Evolutionary conservation across 2,329 filamentous ascomycete genomes (phyloP).

Genomic region (Ceratocystis diversiconidia): DNA sequence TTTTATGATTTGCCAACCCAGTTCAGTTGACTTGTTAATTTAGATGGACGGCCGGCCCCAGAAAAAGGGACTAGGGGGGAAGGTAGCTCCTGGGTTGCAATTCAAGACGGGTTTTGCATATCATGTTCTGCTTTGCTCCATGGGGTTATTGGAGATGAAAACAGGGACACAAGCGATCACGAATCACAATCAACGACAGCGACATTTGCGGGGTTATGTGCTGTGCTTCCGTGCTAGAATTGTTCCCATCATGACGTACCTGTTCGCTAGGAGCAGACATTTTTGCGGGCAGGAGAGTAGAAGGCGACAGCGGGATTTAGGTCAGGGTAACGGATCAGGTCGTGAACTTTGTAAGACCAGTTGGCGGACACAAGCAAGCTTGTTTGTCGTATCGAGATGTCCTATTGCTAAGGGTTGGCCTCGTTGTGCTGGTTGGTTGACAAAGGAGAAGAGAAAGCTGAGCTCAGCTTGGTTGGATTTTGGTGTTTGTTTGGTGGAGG

Average conservation of each 20-base stretch:
- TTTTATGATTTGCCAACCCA: background rate
- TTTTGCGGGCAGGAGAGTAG: conserved; percentile 17
- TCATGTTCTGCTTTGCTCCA: no score
- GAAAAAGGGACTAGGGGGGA: background rate
- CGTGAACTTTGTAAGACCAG: background rate
- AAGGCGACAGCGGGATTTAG: background rate
- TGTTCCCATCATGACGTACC: conserved; percentile 24
- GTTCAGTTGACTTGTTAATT: background rate
- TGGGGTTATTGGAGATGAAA: background rate
- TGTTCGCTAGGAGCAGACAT: conserved; percentile 33
- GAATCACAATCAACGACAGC: background rate
- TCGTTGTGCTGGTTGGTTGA: background rate
- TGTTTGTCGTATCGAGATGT: background rate
- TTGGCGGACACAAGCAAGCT: background rate
- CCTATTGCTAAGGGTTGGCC: background rate
- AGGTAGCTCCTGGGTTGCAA: background rate
- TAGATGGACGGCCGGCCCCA: background rate
- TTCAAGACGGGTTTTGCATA: background rate
- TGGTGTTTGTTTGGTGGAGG: background rate
- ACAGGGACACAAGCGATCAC: background rate
- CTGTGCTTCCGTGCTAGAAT: conserved; percentile 21
- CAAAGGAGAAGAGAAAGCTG: background rate
- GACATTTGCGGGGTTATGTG: background rate
- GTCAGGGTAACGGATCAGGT: background rate
- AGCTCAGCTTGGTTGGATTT: background rate